Base-by-base conservation (phyloP, 495 filamentous ascomycete species). In the Penicillium cinerascens region DNA sequence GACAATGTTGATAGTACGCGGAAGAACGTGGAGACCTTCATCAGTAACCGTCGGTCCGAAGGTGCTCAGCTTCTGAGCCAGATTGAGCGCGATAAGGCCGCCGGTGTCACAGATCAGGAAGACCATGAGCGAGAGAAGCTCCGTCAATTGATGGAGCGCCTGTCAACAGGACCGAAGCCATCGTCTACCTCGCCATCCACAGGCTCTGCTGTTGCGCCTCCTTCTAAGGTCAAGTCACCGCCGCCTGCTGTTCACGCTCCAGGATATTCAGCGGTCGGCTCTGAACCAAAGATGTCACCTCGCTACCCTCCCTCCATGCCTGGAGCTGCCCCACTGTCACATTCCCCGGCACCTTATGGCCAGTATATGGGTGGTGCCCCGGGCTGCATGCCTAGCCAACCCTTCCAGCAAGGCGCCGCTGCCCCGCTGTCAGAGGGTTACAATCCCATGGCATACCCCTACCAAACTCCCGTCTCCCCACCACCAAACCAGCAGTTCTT, bases 21-120 rank as follows among this genome's bases (percentile, higher is more conserved):
- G 52, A 92, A 96, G 77, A 98, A 98, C 60, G 92, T 97, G 11
- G 92, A 97, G 58, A 88, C 87, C 3, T 98, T 97, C 65, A 92
- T 98, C 50, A 92, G 87, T 75, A 98, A 97, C 61, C 82, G 93
- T 29, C 80, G 92, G 41, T 87, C 89, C 1, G 93, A 98, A 70
- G 93, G 93, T 17, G 89, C 91, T 1, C 89, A 95, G 62, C 78
- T 97, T 21, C 78, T 98, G 6, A 81, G 79, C 55, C 87, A 90
- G 55, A 98, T 98, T 50, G 93, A 97, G 70, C 81, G 85, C 51
- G 84, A 87, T 44, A 86, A 84, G 59, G 81, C 81, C 2, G 82
- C 75, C 41, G 84, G 74, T 61, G 83, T 85, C 55, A 82, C 79
- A 33, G 81, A 82, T 9, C 88, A 95, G 56, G 91, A 90, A 41